phyloP scores from a whole-genome alignment of 805 yeast genomes.

The Schwanniomyces vanrijiae region DNA sequence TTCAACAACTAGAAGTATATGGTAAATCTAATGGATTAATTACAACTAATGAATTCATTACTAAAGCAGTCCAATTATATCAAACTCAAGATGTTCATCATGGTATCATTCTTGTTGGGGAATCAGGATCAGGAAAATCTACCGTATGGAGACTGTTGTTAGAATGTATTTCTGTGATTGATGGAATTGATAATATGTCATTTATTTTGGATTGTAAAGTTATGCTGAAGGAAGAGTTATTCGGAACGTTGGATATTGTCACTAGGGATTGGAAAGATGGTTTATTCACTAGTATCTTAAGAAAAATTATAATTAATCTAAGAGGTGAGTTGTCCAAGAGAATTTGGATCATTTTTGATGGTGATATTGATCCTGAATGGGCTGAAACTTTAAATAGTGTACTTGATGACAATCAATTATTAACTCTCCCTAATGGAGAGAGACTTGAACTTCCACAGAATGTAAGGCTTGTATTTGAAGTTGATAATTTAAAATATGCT shows the following conservation, averaged over 20 bases:
- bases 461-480: slow-evolving; percentile 73
- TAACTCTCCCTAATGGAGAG: slow-evolving; percentile 91
- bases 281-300: slow-evolving; percentile 62
- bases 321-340: slow-evolving; percentile 57
- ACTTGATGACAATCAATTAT: slow-evolving; percentile 77
- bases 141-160: slow-evolving; percentile 50
- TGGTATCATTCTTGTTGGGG: slow-evolving; percentile 82
- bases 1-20: slow-evolving; percentile 17
- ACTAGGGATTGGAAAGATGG: slow-evolving; percentile 96
- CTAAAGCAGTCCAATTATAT: slow-evolving; percentile 59
- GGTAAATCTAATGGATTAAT: slow-evolving; percentile 32
- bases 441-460: slow-evolving; percentile 66
- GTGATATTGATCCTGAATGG: slow-evolving; percentile 94
- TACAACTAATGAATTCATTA: slow-evolving; percentile 44
- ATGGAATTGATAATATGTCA: slow-evolving; percentile 34
- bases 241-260: slow-evolving; percentile 68
- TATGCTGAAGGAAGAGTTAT: slow-evolving; percentile 60
- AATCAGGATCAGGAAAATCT: slow-evolving; percentile 74
- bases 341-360: slow-evolving; percentile 85
- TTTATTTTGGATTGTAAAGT: slow-evolving; percentile 75
- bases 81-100: slow-evolving; percentile 64
- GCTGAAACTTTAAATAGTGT: slow-evolving; percentile 89
- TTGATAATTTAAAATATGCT: slow-evolving; percentile 60
- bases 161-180: slow-evolving; percentile 37
- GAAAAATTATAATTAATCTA: slow-evolving; percentile 54